Evolutionary conservation across 179 eudicot genomes (phyloP), one percentile per base, ranked within the genome.

Genomic region (Vitellaria paradoxa): DNA sequence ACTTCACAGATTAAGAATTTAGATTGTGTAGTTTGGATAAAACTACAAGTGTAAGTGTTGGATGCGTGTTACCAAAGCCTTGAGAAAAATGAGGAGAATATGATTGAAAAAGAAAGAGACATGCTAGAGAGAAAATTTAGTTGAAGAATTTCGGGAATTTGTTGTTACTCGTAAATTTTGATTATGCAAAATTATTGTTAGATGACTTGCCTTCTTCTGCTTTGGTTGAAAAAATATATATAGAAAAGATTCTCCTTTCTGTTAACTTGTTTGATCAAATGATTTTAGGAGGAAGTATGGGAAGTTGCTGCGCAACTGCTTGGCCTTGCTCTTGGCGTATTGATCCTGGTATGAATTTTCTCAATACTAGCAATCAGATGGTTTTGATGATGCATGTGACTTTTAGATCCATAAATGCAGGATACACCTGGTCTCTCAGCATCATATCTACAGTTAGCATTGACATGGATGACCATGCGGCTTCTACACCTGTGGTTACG

Each of bases 281-380:
- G 64, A 30, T 37, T 71, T 50, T 81, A 95, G 99, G 99, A 95
- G 85, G 98, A 95, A 85, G 99, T 95, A 60, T 95, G 99, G 99
- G 99, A 93, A 82, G 99, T 95, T 59, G 78, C 89, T 84, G 99
- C 99, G 69, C 97, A 95, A 84, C 87, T 95, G 79, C 40, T 95
- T 83, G 99, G 99, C 76, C 97, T 95, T 79, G 89, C 84, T 84
- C 80, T 95, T 7, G 99, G 99, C 73, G 87, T 95, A 84, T 71
- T 90, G 77, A 83, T 91, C 73, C 88, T 95, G 86, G 99, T 95
- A 84, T 65, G 81, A 12, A 68, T 53, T 70, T 4, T 75, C 52
- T 64, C 23, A 59, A 61, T 18, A 80, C 14, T n/a, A 55, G 45
- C 14, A 65, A 68, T 68, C 65, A 72, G 49, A 10, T 70, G 15